Base-by-base conservation (phyloP, 2,329 filamentous ascomycete genomes). In the Leptographium wingfieldii region DNA sequence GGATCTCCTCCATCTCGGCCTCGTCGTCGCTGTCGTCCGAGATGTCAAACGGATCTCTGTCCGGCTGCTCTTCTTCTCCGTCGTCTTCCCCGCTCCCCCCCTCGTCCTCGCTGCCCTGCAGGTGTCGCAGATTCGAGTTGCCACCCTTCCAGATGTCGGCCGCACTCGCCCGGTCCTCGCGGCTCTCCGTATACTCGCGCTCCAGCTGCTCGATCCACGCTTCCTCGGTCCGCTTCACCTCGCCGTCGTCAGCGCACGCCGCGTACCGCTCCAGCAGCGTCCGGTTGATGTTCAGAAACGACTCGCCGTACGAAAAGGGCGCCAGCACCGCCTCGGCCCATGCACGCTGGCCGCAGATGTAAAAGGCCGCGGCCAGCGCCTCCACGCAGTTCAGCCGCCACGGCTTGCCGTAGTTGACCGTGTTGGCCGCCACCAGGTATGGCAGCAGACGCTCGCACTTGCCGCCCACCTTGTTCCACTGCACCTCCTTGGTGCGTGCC, bases 351-450 rank as follows among this genome's bases (percentile, higher is more conserved):
- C 94, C 90, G 67, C 92, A 97, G 64, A 99, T 99, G 68, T 82
- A 89, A 69, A 95, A 99, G 27, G 89, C 90, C 3, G 94, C 92
- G 0, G 91, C 94, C 55, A 99, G 77, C 4, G 94, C 94, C 76
- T 99, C 94, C 35, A 91, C 94, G 68, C 94, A 99, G 73, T 99
- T 99, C 63, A 99, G 73, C 59, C 92, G 80, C 89, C 92, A 96
- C 5, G 94, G 94, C 69, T 90, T 89, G 62, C 94, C 94, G 74
- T 99, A 99, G 75, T 99, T 99, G 69, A 96, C 94, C 1, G 88
- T 87, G 71, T 99, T 99, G 55, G 94, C 94, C 6, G 94, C 94
- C 56, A 99, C 92, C 9, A 99, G 84, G 72, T 99, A 99, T 0
- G 94, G 94, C 60, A 99, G 76, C 64, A 96, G 73, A 59, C 94